A percentile compares a stretch with the other conserved stretches of the same genome.
Conservation (phyloP, 148 eudicot genomes). For the Diospyros kaki region DNA sequence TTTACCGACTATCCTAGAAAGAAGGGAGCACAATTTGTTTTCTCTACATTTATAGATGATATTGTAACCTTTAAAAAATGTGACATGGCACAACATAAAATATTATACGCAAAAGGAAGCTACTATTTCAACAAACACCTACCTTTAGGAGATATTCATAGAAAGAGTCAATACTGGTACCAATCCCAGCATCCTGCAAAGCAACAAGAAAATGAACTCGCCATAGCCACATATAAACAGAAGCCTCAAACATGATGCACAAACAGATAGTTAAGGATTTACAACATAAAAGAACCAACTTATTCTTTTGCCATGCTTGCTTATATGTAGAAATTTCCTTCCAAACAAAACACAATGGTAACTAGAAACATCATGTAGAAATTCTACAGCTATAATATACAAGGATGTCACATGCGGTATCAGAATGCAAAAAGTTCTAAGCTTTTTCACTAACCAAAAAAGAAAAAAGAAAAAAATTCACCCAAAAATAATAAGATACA, state of each 20-base stretch:
- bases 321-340: too few relatives aligned
- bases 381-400: too few relatives aligned
- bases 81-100: too few relatives aligned
- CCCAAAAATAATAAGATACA: background rate
- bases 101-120: too few relatives aligned
- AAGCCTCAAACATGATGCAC: background rate
- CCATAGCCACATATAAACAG: background rate
- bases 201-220: slow-evolving; percentile 4
- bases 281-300: too few relatives aligned
- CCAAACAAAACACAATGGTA: too few relatives aligned
- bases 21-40: background rate
- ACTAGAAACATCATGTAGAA: too few relatives aligned
- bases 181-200: slow-evolving; percentile 97
- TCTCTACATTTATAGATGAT: background rate
- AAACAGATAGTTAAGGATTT: too few relatives aligned
- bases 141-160: slow-evolving; percentile 98
- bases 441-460: too few relatives aligned
- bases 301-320: too few relatives aligned
- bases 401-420: too few relatives aligned
- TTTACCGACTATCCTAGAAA: background rate
- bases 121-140: slow-evolving; percentile 16
- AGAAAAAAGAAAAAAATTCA: background rate
- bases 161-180: slow-evolving; percentile 97
- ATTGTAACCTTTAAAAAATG: background rate
- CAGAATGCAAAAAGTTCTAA: too few relatives aligned